Evolutionary conservation across 139 green algal species (phyloP).

Genomic region (Tetraselmis striata): DNA sequence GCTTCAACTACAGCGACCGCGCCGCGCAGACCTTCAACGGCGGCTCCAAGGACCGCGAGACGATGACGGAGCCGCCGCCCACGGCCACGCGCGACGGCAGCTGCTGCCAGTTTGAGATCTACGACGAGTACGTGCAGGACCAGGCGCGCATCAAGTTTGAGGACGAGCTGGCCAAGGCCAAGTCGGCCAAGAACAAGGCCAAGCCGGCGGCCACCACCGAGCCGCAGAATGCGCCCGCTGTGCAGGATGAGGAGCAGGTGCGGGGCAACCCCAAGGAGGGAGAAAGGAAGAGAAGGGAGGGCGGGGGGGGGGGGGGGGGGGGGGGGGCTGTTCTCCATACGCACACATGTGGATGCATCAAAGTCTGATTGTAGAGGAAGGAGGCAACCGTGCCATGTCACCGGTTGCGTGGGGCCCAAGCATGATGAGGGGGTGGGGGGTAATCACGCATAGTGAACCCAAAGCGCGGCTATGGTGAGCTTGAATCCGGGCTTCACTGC

Average conservation of each 20-base stretch:
- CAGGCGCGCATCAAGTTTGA: conserved; percentile 59
- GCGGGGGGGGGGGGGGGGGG: conserved; percentile 1
- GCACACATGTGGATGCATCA: no score
- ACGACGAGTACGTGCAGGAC: conserved; percentile 85
- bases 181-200: conserved; percentile 22
- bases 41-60: conserved; percentile 49
- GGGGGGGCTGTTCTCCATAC: no score
- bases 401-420: no score
- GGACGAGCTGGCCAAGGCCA: conserved; percentile 57
- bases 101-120: conserved; percentile 81
- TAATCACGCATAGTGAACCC: no score
- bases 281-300: conserved; percentile 3
- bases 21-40: conserved; percentile 64
- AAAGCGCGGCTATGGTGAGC: no score
- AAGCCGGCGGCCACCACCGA: background rate
- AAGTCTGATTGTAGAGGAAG: no score
- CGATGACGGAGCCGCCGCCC: conserved; percentile 72
- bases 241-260: conserved; percentile 1
- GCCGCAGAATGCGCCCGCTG: background rate
- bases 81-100: conserved; percentile 21
- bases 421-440: no score
- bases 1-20: conserved; percentile 89
- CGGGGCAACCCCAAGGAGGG: background rate
- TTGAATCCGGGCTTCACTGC: no score
- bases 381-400: no score